Percentiles rank a stretch among this genome's conserved stretches.
phyloP scores from a whole-genome alignment of 768 basidiomycete genomes.

The Pleurotus sapidus region DNA sequence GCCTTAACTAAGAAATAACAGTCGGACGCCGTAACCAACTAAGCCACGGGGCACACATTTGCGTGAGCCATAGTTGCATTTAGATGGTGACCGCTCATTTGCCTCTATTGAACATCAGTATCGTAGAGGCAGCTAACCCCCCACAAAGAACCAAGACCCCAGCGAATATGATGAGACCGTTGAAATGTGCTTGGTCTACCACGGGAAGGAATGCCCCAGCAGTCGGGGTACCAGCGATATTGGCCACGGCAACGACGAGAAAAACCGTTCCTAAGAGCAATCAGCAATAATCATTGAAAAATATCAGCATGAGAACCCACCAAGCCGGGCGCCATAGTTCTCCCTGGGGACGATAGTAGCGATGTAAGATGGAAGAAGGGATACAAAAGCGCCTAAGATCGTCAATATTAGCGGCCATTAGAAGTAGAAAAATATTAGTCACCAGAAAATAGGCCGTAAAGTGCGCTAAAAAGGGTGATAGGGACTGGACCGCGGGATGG shows the following conservation, averaged over 20 bases:
- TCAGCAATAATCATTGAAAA: not conserved
- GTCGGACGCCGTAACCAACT: conserved; percentile 63
- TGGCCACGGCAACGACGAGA: conserved; percentile 23
- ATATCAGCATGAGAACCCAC: conserved; percentile 12
- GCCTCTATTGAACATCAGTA: not conserved
- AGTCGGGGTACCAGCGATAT: conserved; percentile 28
- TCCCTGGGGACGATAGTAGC: conserved; percentile 25
- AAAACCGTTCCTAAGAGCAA: conserved; percentile 20
- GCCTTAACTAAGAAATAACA: conserved; percentile 28
- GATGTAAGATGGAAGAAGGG: conserved; percentile 25
- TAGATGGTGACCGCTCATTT: not conserved
- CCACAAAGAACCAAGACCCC: conserved; percentile 21
- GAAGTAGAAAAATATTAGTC: conserved; percentile 4
- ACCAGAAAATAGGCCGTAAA: conserved; percentile 29
- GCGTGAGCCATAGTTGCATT: not conserved
- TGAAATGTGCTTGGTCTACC: conserved; percentile 20
- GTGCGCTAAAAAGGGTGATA: conserved; percentile 23
- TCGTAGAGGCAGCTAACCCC: not conserved
- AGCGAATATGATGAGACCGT: conserved; percentile 25
- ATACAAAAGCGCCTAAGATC: conserved; percentile 23
- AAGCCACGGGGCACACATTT: conserved; percentile 48
- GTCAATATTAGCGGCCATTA: conserved; percentile 1
- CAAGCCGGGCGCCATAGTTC: conserved; percentile 25
- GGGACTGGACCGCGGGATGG: conserved; percentile 18
- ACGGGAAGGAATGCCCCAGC: conserved; percentile 25